A percentile compares a stretch with the other conserved stretches of the same genome.
Evolutionary conservation across 2,329 filamentous ascomycete genomes (phyloP).

Genomic region (Aspergillus sojae): DNA sequence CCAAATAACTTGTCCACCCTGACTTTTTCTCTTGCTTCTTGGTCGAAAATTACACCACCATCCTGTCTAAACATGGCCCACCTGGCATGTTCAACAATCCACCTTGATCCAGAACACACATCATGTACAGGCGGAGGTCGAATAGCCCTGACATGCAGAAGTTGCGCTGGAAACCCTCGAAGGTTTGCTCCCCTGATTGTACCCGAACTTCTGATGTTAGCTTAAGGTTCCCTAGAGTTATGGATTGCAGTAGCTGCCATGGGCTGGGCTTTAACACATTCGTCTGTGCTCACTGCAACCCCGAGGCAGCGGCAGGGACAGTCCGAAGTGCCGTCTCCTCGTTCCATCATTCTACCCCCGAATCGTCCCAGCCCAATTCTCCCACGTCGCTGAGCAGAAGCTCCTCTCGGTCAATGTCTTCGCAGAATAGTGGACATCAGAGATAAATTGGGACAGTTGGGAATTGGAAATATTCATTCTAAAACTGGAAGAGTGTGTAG

Average conservation of each 20-base stretch:
- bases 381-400: slow-evolving; percentile 32
- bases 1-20: neutral
- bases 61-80: slow-evolving; percentile 23
- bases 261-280: slow-evolving; percentile 37
- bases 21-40: neutral
- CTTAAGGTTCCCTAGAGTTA: slow-evolving; percentile 20
- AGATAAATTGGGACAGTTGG: slow-evolving; percentile 15
- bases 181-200: slow-evolving; percentile 26
- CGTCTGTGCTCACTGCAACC: slow-evolving; percentile 35
- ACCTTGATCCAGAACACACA: slow-evolving; percentile 35
- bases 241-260: slow-evolving; percentile 30
- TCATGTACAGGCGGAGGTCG: slow-evolving; percentile 38
- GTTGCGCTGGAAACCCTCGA: slow-evolving; percentile 41
- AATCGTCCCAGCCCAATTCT: slow-evolving; percentile 20
- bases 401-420: slow-evolving; percentile 30
- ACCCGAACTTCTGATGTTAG: neutral
- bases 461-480: slow-evolving; percentile 19
- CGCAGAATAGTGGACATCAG: slow-evolving; percentile 18
- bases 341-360: slow-evolving; percentile 16
- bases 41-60: neutral
- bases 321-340: slow-evolving; percentile 9
- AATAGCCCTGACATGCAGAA: slow-evolving; percentile 35
- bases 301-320: slow-evolving; percentile 22
- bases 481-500: slow-evolving; percentile 24
- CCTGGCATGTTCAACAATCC: slow-evolving; percentile 17